Conservation (phyloP, 257 asterid genomes). For the Solanum neorickii region DNA sequence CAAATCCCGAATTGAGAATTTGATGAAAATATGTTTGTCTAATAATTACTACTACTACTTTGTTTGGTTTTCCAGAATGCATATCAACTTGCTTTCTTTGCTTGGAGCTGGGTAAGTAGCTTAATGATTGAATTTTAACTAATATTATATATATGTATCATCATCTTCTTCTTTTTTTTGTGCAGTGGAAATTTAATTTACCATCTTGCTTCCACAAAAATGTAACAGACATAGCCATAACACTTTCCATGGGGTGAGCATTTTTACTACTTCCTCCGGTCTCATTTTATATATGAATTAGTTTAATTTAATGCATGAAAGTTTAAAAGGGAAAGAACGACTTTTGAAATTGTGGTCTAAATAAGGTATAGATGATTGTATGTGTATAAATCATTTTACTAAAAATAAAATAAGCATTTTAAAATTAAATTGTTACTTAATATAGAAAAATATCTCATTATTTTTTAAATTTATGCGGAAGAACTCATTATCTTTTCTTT, state of each 20-base stretch:
- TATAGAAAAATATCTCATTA: too few relatives aligned
- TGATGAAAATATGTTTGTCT: neutral
- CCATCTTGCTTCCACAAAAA: neutral
- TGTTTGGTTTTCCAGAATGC: neutral
- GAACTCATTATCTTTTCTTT: too few relatives aligned
- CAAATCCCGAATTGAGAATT: neutral
- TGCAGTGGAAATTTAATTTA: neutral
- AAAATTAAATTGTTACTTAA: too few relatives aligned
- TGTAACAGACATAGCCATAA: neutral
- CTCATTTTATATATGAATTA: too few relatives aligned
- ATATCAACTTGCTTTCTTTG: constrained; percentile 2
- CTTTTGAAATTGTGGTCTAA: too few relatives aligned
- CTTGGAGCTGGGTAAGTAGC: neutral
- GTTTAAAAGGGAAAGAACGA: too few relatives aligned
- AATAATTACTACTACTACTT: neutral
- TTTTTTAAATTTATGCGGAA: too few relatives aligned
- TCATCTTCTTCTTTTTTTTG: neutral
- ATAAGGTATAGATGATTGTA: too few relatives aligned
- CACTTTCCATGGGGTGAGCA: constrained; percentile 3
- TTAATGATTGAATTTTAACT: neutral
- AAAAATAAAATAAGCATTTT: too few relatives aligned
- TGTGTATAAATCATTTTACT: too few relatives aligned
- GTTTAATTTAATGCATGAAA: too few relatives aligned
- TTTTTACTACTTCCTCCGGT: neutral
- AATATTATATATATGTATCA: neutral